Percentiles rank a stretch among this genome's conserved stretches.
Evolutionary conservation across 1,284 basidiomycete genomes (phyloP).

Genomic region (Ustilago crameri): DNA sequence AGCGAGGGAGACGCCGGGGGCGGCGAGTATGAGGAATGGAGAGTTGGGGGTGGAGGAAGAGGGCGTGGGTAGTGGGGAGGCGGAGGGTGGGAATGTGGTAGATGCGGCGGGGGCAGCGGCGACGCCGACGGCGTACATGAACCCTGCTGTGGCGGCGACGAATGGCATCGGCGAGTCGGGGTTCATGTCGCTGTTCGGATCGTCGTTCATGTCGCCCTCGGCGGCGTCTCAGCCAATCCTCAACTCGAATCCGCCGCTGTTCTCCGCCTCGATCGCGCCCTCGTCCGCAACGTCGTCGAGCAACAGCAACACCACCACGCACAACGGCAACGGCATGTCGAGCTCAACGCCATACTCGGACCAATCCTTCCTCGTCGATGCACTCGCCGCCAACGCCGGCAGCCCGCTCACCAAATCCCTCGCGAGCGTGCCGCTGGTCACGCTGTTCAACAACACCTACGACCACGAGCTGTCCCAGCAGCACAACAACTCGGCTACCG

Average conservation of each 20-base stretch:
- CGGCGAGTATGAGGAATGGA: constrained; percentile 27
- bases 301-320: too few relatives aligned
- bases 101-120: neutral
- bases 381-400: constrained; percentile 3
- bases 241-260: too few relatives aligned
- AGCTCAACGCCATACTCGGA: too few relatives aligned
- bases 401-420: constrained; percentile 11
- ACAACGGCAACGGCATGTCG: too few relatives aligned
- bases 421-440: constrained; percentile 29
- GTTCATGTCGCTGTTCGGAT: too few relatives aligned
- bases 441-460: constrained; percentile 42
- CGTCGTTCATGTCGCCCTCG: too few relatives aligned
- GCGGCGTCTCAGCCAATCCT: too few relatives aligned
- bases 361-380: neutral
- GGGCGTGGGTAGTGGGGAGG: neutral
- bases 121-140: neutral
- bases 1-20: constrained; percentile 35
- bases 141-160: neutral
- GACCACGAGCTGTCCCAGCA: constrained; percentile 1
- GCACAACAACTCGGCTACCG: constrained; percentile 1
- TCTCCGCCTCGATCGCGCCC: too few relatives aligned
- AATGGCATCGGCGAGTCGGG: too few relatives aligned
- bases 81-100: neutral
- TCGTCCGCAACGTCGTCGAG: too few relatives aligned
- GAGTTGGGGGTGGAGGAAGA: too few relatives aligned